Base-by-base conservation (phyloP, 768 basidiomycete genomes). In the Collybia sp. region DNA sequence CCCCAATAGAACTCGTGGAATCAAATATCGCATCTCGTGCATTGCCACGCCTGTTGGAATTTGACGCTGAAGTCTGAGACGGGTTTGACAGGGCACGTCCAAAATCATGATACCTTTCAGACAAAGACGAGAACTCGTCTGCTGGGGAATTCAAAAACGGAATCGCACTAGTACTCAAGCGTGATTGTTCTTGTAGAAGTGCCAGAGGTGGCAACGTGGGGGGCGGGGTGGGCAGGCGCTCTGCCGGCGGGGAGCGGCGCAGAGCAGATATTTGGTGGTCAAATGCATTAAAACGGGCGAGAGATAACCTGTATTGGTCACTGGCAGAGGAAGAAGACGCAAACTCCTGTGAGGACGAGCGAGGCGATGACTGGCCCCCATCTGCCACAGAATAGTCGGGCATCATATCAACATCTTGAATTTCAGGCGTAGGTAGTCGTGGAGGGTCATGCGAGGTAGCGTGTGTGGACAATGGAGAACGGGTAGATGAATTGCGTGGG, bases 201-300 rank as follows among this genome's bases (percentile, higher is more conserved):
- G 57, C 54, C 30, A 71, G 63, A 11, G 69, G 69, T 1, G 69
- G 68, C 35, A 71, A 53, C 0, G 62, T 64, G 30, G 63, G 65
- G 16, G 65, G 67, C 18, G 65, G 60, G 1, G 66, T 58, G 12
- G 57, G 51, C 2, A 58, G 52, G 8, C 60, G 58, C 18, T 60
- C 48, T 0, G 51, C 41, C 12, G 64, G 58, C 40, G 64, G 63
- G 31, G 70, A 71, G 45, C 63, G 67, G 19, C 76, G 70, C 49
- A 79, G 58, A 15, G 68, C 68, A 49, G 73, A 69, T 38, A 79
- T 79, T 42, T 80, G 69, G 43, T 66, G 68, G 54, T 82, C 76
- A 48, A 80, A 80, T 20, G 70, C 67, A 59, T 70, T 73, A 52
- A 79, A 79, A 30, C 76, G 72, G 30, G 77, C 75, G 17, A 81